Evolutionary conservation across 2,329 filamentous ascomycete species (phyloP).

Genomic region (Bertia moriformis): DNA sequence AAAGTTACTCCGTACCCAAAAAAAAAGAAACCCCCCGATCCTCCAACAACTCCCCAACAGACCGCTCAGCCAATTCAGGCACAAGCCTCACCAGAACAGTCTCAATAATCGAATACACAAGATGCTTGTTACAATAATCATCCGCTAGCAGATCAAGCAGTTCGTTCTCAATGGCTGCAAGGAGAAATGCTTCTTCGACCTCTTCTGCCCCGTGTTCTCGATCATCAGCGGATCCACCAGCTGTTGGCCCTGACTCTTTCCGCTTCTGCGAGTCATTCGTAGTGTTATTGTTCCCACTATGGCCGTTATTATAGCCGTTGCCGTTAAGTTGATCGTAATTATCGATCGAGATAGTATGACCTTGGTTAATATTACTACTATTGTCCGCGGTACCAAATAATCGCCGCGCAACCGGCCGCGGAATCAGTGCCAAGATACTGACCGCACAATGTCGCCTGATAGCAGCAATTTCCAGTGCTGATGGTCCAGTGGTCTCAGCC

Average conservation of each 20-base stretch:
- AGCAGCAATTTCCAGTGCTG: not conserved
- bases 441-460: not conserved
- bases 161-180: slow-evolving; percentile 3
- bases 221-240: not conserved
- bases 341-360: too few relatives aligned
- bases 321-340: too few relatives aligned
- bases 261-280: not conserved
- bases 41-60: slow-evolving; percentile 32
- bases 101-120: slow-evolving; percentile 43
- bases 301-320: too few relatives aligned
- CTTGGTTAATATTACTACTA: too few relatives aligned
- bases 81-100: slow-evolving; percentile 36
- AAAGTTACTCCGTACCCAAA: too few relatives aligned
- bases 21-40: slow-evolving; percentile 23
- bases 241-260: not conserved
- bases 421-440: not conserved
- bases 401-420: not conserved
- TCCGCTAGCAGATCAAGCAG: slow-evolving; percentile 40
- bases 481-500: not conserved
- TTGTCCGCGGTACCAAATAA: not conserved
- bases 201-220: not conserved
- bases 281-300: too few relatives aligned
- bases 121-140: slow-evolving; percentile 45
- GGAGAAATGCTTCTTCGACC: slow-evolving; percentile 1
- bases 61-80: slow-evolving; percentile 37